A percentile compares a stretch with the other conserved stretches of the same genome.
These are phyloP conservation scores for Aspergillus caelatus DNA, from an alignment of 2,329 filamentous ascomycete genomes.

Conservation along the genomic window DNA sequence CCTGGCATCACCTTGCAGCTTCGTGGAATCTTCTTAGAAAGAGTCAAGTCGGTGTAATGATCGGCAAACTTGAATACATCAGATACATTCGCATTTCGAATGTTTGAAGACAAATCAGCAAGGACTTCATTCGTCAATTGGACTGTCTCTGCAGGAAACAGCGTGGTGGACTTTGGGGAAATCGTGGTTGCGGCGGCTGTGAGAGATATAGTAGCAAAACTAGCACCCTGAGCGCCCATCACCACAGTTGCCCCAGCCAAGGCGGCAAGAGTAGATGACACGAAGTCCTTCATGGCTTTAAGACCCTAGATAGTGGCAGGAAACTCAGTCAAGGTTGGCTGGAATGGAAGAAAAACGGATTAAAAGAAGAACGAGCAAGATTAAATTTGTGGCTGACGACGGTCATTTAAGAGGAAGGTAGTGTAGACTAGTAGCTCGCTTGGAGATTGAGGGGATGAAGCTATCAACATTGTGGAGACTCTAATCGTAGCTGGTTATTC, in stretches of 20 bases:
- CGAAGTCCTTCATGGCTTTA: slow-evolving; percentile 3
- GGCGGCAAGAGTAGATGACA: slow-evolving; percentile 4
- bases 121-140: slow-evolving; percentile 42
- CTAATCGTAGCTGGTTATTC: neutral
- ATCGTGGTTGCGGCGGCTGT: slow-evolving; percentile 16
- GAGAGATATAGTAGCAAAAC: slow-evolving; percentile 1
- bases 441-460: neutral
- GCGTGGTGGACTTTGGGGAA: slow-evolving; percentile 21
- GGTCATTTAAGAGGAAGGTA: neutral
- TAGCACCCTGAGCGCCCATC: neutral
- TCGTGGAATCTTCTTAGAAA: slow-evolving; percentile 42
- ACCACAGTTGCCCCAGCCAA: slow-evolving; percentile 4
- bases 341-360: neutral
- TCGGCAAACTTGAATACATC: slow-evolving; percentile 38
- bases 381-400: neutral
- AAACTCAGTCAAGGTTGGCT: neutral
- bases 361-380: neutral
- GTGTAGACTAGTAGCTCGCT: neutral
- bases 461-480: neutral
- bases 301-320: neutral
- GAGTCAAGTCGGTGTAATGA: slow-evolving; percentile 6
- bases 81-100: slow-evolving; percentile 31
- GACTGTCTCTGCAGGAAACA: slow-evolving; percentile 26
- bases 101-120: slow-evolving; percentile 32
- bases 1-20: slow-evolving; percentile 34